phyloP scores from a whole-genome alignment of 371 early-diverging fungal genomes.

The Batkoa obscura region DNA sequence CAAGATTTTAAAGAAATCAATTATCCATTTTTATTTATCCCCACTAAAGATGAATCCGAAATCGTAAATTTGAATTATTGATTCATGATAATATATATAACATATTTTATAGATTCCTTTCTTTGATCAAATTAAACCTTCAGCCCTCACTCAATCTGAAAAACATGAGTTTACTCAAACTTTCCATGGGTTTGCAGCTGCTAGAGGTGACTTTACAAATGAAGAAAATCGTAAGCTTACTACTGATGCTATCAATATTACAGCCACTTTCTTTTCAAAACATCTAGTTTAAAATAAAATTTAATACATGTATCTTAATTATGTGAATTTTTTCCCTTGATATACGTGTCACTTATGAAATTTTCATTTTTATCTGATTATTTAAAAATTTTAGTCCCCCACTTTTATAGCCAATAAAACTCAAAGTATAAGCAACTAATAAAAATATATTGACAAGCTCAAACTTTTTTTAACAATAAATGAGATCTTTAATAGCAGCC shows the following conservation, averaged over 20 bases:
- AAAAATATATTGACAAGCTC: no score
- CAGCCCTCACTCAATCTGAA: constrained; percentile 22
- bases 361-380: no score
- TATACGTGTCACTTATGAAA: no score
- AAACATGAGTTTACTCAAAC: constrained; percentile 40
- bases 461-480: no score
- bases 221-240: constrained; percentile 23
- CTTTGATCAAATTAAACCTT: constrained; percentile 9
- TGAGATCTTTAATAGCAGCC: no score
- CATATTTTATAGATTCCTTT: neutral
- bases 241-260: constrained; percentile 26
- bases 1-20: constrained; percentile 27
- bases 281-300: neutral
- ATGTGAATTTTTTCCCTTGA: no score
- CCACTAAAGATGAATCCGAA: constrained; percentile 38
- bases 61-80: constrained; percentile 14
- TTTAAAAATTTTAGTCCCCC: no score
- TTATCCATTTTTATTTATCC: constrained; percentile 34
- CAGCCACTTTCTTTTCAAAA: constrained; percentile 23
- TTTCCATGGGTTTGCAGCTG: constrained; percentile 48
- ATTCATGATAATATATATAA: no score
- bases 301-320: no score
- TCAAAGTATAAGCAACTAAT: no score
- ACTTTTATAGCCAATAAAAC: no score
- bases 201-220: constrained; percentile 37